Conservation (phyloP, 139 green algal genomes). For the Trebouxia sp. region DNA sequence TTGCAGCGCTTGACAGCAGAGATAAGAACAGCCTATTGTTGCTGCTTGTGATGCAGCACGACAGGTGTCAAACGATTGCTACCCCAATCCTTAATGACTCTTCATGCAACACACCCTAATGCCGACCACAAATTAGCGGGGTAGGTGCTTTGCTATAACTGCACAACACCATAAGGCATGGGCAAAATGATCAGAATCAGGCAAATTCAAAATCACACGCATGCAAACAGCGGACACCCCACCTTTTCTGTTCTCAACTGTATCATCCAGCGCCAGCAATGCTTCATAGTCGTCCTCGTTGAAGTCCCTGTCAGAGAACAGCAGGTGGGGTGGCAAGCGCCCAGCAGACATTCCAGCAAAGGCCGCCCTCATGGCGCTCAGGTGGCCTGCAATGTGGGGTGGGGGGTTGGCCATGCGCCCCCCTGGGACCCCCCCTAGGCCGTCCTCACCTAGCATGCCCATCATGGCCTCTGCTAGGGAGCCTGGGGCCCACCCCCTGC, state of each 20-base stretch:
- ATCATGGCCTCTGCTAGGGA: constrained; percentile 39
- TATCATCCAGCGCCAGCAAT: constrained; percentile 46
- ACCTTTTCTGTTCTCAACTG: constrained; percentile 40
- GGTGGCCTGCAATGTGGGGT: neutral
- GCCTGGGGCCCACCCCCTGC: neutral
- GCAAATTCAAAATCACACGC: neutral
- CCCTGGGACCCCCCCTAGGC: neutral
- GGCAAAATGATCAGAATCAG: neutral
- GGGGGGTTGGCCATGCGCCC: neutral
- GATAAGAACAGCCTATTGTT: neutral
- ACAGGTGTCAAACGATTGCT: no score
- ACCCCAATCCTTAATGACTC: no score
- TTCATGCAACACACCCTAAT: neutral
- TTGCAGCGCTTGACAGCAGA: neutral
- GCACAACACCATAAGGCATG: neutral
- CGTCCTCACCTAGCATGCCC: constrained; percentile 26
- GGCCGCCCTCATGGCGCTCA: constrained; percentile 19
- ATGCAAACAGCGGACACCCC: neutral
- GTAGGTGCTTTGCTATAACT: neutral
- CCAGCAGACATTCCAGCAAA: constrained; percentile 9
- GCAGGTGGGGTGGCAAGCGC: constrained; percentile 38
- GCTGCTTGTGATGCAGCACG: neutral
- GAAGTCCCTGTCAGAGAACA: constrained; percentile 47
- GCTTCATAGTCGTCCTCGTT: constrained; percentile 45
- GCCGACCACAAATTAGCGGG: no score